Base-by-base conservation (phyloP, 148 eudicot genomes). In the Simmondsia chinensis region DNA sequence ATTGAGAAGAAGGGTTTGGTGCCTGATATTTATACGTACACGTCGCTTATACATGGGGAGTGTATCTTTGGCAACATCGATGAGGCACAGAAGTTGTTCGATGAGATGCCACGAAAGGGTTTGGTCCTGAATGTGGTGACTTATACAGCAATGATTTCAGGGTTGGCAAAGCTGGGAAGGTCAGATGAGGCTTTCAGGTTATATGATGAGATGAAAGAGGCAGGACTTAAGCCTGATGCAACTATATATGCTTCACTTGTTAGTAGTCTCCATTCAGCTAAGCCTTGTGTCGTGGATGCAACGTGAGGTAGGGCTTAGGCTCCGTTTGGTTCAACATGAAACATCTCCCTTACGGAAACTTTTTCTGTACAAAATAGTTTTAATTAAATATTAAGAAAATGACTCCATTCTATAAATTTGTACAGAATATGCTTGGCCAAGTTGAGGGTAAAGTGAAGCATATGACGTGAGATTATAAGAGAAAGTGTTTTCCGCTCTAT, bases 121-220 rank as follows among this genome's bases (percentile, higher is more conserved):
- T 28, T 84, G 35, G 43, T 20, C 23, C 77, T 65, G 12, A 85
- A 56, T 65, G 52, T 73, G 2, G 70, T 84, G 50, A 74, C 78
- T 54, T 89, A 89, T 30, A 73, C 80, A 5, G 76, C 59, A 20
- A 60, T 81, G 62, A 74, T 89, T 55, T 71, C 84, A 0, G 87
- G 95, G 2, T 63, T 89, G 74, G 71, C 93, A 5, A 81, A 81
- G 51, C 69, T 22, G 37, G 95, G 95, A 44, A 64, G 77, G 57
- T 75, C 88, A 16, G 79, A 84, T 20, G 93, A 84, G 57, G 95
- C 93, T 61, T 85, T 89, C 45, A 39, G 45, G 17, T 61, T 89
- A 56, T 89, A 75, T 66, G 95, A 81, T 54, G 73, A 74, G 61
- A 89, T 89, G 93, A 79, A 44, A 46, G 78, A 56, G 37, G 81